Percentiles rank a stretch among this genome's conserved stretches.
These are phyloP conservation scores for Mikania micrantha DNA, from an alignment of 129 eudicot species.

Conservation along the genomic window DNA sequence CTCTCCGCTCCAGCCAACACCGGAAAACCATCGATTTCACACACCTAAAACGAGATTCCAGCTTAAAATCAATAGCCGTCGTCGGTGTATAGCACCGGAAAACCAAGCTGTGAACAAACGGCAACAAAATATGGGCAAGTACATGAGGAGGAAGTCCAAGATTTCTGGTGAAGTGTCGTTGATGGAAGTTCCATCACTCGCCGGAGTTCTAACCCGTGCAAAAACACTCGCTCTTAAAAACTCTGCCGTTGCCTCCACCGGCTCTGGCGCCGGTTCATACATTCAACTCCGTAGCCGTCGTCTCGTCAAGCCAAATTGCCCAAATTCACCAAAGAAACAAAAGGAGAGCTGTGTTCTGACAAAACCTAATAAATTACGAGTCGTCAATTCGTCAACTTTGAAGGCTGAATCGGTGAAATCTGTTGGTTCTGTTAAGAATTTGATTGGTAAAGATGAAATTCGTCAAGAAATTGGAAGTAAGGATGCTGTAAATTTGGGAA, in stretches of 20 bases:
- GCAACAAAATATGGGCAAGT: constrained; percentile 43
- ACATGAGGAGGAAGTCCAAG: constrained; percentile 51
- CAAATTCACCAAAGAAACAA: constrained; percentile 13
- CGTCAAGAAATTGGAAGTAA: neutral
- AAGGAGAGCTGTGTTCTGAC: neutral
- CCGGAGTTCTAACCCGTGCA: constrained; percentile 71
- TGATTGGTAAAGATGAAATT: constrained; percentile 1
- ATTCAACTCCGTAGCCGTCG: constrained; percentile 64
- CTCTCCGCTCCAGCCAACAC: constrained; percentile 28
- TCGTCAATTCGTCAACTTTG: neutral
- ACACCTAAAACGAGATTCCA: neutral
- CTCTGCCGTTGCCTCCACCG: constrained; percentile 1
- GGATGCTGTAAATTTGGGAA: constrained; percentile 2
- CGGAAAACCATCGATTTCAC: constrained; percentile 11
- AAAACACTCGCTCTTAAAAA: constrained; percentile 62
- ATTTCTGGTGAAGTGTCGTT: constrained; percentile 19
- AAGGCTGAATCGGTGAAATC: constrained; percentile 1
- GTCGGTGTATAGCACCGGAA: neutral
- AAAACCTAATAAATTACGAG: constrained; percentile 29
- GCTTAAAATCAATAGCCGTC: neutral
- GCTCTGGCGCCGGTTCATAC: constrained; percentile 33
- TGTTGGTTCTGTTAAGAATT: constrained; percentile 12
- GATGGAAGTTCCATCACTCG: constrained; percentile 31
- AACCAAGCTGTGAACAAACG: neutral
- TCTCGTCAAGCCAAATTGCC: constrained; percentile 32